phyloP scores from a whole-genome alignment of 495 filamentous ascomycete species.

The Penicillium manginii region DNA sequence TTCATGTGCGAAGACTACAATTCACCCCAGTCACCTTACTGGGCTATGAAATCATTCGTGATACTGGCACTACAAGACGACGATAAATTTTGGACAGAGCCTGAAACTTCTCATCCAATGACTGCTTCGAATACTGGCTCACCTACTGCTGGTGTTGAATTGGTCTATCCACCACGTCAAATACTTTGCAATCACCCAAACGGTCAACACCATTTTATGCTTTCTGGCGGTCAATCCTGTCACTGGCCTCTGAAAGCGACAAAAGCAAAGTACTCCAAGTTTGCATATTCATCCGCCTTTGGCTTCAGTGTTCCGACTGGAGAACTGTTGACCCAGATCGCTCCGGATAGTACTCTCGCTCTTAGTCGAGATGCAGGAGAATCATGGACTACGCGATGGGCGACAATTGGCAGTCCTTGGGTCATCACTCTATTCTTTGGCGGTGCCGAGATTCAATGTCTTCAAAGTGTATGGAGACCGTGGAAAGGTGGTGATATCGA shows the following conservation, averaged over 20 bases:
- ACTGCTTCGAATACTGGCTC: too few species aligned
- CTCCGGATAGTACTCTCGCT: constrained; percentile 21
- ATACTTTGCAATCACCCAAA: constrained; percentile 45
- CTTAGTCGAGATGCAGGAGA: constrained; percentile 14
- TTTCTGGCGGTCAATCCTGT: constrained; percentile 23
- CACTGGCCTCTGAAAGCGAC: constrained; percentile 64
- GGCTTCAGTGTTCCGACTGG: constrained; percentile 50
- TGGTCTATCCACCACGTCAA: constrained; percentile 50
- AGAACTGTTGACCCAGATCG: constrained; percentile 13
- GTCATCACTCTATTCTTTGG: not conserved
- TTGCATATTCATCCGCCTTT: constrained; percentile 71
- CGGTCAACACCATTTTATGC: constrained; percentile 23
- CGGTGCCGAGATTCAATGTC: not conserved
- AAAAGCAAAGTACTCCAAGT: constrained; percentile 74
- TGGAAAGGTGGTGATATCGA: constrained; percentile 15
- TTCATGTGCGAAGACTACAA: constrained; percentile 79
- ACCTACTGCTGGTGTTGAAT: constrained; percentile 36
- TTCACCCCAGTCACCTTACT: constrained; percentile 68
- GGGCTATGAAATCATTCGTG: constrained; percentile 73
- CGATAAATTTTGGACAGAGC: constrained; percentile 70
- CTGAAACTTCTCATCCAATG: too few species aligned
- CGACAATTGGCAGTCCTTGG: not conserved
- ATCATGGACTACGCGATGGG: constrained; percentile 13
- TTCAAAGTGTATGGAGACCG: constrained; percentile 18
- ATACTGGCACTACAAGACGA: constrained; percentile 62